Evolutionary conservation across 305 asterid species (phyloP), one percentile per base, ranked within the genome.

Genomic region (Solanum chacoense): DNA sequence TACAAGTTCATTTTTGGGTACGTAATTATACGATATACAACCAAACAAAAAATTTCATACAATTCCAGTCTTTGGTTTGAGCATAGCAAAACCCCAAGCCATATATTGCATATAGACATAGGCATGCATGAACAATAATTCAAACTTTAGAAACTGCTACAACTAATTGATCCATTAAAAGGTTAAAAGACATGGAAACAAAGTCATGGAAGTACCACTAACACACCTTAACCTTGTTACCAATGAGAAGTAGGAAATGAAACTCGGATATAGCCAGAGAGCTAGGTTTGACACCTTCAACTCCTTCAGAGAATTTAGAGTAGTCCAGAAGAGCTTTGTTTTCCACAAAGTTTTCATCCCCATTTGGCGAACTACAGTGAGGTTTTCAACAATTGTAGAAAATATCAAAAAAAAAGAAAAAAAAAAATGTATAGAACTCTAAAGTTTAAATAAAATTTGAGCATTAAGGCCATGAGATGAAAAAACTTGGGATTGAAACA

Each of bases 311-410:
- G 90, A 95, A 90, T 88, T 93, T 96, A 28, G 96, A 90, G 84
- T 96, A 97, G 91, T 92, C 95, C 91, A 96, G 91, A 88, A 97
- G 96, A 93, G 98, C 99, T 91, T 97, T 97, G 95, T 96, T 95
- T 95, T 96, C 98, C 93, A 97, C 98, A 94, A 97, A 96, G 91
- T 97, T 97, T 89, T 94, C 98, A 92, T 96, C 99, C 89, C 99
- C 98, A 77, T 95, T 93, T 74, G 98, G 97, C 34, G 94, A 96
- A 92, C 99, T 97, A 88, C 89, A 90, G 38, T 87, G 88, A 92
- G 86, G 31, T 87, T 85, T 86, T 89, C 85, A 86, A 87, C n/a
- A 85, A 91, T 86, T 73, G 36, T 91, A 59, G 86, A 90, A 78
- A 85, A 84, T 34, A 88, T 87, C 79, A 87, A 5, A 16, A 6